phyloP scores from a whole-genome alignment of 2,329 filamentous ascomycete genomes.

The Passalora sequoiae region DNA sequence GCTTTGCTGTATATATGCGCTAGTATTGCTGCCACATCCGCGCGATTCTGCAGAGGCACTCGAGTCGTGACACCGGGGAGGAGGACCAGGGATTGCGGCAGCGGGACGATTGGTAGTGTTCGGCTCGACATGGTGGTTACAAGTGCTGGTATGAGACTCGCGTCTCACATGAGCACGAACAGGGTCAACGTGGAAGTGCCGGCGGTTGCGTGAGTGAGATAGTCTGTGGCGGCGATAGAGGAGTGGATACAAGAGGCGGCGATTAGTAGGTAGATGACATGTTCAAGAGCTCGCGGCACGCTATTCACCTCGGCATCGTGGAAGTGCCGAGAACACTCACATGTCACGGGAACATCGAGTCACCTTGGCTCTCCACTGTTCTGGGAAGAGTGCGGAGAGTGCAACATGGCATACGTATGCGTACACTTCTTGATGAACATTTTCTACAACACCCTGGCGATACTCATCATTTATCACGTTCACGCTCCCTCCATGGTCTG shows the following conservation, averaged over 20 bases:
- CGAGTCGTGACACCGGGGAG: slow-evolving; percentile 81
- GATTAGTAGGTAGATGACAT: neutral
- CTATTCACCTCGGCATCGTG: neutral
- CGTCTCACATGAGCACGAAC: neutral
- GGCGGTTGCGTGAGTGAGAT: neutral
- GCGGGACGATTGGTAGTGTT: slow-evolving; percentile 69
- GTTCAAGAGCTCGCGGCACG: neutral
- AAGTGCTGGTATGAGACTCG: neutral
- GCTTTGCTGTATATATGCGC: slow-evolving; percentile 77
- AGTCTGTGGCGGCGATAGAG: neutral
- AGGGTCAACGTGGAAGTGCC: neutral
- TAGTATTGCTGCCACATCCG: slow-evolving; percentile 83
- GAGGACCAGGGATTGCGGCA: slow-evolving; percentile 74
- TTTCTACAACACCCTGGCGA: too few species aligned
- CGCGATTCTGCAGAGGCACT: slow-evolving; percentile 74
- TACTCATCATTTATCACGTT: too few species aligned
- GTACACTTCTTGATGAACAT: neutral
- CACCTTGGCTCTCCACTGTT: neutral
- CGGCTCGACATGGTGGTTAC: slow-evolving; percentile 9
- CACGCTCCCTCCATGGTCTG: too few species aligned
- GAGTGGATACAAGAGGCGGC: neutral
- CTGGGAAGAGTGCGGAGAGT: neutral
- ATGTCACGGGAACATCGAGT: neutral
- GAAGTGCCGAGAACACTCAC: neutral
- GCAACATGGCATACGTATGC: neutral